Evolutionary conservation across 805 yeast species (phyloP), one percentile per base, ranked within the genome.

Genomic region (Zygotorulaspora sp.): DNA sequence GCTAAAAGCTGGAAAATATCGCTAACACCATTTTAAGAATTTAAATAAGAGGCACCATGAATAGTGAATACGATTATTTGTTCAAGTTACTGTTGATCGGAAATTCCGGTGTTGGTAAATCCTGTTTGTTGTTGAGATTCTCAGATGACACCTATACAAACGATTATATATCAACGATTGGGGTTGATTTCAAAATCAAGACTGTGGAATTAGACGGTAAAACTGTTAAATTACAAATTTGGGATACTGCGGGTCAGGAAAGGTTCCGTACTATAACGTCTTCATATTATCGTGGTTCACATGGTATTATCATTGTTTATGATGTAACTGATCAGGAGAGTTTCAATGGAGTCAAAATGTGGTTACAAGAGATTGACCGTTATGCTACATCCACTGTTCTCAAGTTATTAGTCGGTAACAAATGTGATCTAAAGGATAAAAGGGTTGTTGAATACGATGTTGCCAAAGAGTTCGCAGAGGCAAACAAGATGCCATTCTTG

Each of bases 241-340:
- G 98, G 98, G 98, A 92, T 63, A 92, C 98, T 40, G 98, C 97
- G 9, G 98, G 98, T 32, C 98, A 92, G 71, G 98, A 92, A 66
- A 74, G 98, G 55, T 92, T 92, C 71, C 81, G 97, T 68, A 92
- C 98, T 35, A 90, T 90, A 68, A 92, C 97, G 9, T 85, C 96
- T 10, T 86, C 96, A 11, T 90, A 90, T 70, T 90, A 90, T 72
- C 83, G 98, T 65, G 98, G 98, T 40, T 96, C 97, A 9, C 97
- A 90, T 62, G 98, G 98, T 45, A 92, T 90, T 64, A 92, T 90
- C 56, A 90, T 90, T 54, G 98, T 90, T 36, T 90, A 92, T 65
- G 98, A 90, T 62, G 97, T 92, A 31, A 92, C 98, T 36, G 97
- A 92, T 66, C 96, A 87, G 67, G 96, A 87, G 63, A 83, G 88